Percentiles rank a stretch among this genome's conserved stretches.
Conservation (phyloP, 179 eudicot species). For the Beta macrorhiza region DNA sequence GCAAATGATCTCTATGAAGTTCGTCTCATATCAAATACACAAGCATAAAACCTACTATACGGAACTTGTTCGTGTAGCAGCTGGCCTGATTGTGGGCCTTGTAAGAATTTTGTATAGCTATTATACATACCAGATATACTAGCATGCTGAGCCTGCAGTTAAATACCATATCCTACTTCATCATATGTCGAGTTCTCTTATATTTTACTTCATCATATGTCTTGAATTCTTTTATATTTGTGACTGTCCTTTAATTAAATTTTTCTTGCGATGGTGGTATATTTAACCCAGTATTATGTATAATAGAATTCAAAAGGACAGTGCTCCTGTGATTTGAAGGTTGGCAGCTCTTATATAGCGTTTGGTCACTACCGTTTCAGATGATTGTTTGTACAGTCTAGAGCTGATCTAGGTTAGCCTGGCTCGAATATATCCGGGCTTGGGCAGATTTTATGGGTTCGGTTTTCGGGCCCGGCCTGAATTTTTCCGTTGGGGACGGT, state of each 20-base stretch:
- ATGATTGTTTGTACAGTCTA: too few relatives aligned
- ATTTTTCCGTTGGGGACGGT: too few relatives aligned
- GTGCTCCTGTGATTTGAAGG: too few relatives aligned
- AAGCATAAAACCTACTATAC: slow-evolving; percentile 23
- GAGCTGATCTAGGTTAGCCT: too few relatives aligned
- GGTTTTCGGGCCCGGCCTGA: too few relatives aligned
- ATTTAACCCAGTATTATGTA: too few relatives aligned
- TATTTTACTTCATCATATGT: not conserved
- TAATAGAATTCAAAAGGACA: too few relatives aligned
- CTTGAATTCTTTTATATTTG: not conserved
- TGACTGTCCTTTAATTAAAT: not conserved
- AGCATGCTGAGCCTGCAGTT: not conserved
- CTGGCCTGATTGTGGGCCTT: slow-evolving; percentile 12
- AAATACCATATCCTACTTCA: not conserved
- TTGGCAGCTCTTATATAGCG: too few relatives aligned
- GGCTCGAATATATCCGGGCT: too few relatives aligned
- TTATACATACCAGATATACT: slow-evolving; percentile 13
- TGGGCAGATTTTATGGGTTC: too few relatives aligned
- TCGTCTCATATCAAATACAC: slow-evolving; percentile 76
- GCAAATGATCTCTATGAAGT: slow-evolving; percentile 68
- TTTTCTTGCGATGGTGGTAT: not conserved
- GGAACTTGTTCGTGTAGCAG: slow-evolving; percentile 8
- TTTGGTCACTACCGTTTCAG: too few relatives aligned
- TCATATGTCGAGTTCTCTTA: not conserved
- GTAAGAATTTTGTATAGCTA: slow-evolving; percentile 24